Conservation (phyloP, 129 eudicot genomes). For the Oenanthe sinensis region DNA sequence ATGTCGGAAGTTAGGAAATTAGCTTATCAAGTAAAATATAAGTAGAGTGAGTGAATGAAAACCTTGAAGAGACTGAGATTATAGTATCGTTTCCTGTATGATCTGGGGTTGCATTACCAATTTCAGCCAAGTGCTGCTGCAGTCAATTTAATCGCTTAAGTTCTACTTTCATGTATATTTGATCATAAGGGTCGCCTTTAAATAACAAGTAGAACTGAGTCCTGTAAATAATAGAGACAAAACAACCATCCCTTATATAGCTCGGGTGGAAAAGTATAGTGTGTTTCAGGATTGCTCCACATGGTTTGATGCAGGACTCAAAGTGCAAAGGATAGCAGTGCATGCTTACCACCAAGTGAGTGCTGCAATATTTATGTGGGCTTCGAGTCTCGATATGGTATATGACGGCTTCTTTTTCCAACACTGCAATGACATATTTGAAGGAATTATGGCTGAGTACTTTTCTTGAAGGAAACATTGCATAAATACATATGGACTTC, state of each 20-base stretch:
- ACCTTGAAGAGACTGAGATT: constrained; percentile 71
- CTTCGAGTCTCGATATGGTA: constrained; percentile 95
- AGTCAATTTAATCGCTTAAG: constrained; percentile 81
- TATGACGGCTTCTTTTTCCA: constrained; percentile 85
- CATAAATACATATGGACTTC: neutral
- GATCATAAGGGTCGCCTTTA: constrained; percentile 77
- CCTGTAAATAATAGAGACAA: constrained; percentile 75
- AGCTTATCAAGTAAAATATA: neutral
- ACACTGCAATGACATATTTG: constrained; percentile 40
- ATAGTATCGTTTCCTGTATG: constrained; percentile 86
- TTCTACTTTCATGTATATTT: constrained; percentile 85
- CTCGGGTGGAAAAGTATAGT: constrained; percentile 78
- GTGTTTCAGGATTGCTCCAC: constrained; percentile 90
- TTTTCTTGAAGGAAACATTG: neutral
- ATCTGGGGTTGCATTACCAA: constrained; percentile 95
- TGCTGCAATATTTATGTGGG: constrained; percentile 95
- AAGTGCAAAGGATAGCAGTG: constrained; percentile 91
- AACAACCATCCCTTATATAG: constrained; percentile 76
- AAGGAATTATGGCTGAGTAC: neutral
- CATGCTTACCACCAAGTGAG: constrained; percentile 97
- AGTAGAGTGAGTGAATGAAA: neutral
- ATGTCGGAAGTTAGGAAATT: neutral
- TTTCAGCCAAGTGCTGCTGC: constrained; percentile 79
- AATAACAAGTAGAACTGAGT: constrained; percentile 78
- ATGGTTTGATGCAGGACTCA: constrained; percentile 95